Base-by-base conservation (phyloP, 768 basidiomycete genomes). In the Tulasnella sp. region DNA sequence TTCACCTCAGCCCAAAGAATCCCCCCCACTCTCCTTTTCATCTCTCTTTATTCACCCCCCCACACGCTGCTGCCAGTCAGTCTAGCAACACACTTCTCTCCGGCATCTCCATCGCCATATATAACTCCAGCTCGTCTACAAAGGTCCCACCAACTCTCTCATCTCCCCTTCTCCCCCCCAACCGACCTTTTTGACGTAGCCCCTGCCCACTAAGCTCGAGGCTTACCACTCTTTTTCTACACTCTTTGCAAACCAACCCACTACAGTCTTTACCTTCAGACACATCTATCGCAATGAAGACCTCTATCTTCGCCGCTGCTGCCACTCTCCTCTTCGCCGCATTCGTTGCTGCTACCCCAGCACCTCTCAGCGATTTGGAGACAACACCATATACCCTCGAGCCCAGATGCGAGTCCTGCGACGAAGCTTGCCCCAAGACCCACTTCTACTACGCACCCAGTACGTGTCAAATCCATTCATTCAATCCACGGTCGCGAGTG, bases 401-500 rank as follows among this genome's bases (percentile, higher is more conserved):
- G 42, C 36, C 34, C 5, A 36, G 37, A 45, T 72, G 69, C 37
- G 0, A 39, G 12, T 12, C 37, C 14, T 38, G 40, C 69, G 14
- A 42, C 14, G 37, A 34, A 0, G 37, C 49, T 17, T 74, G 73
- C 52, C 54, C 73, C 29, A 25, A 34, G 45, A 37, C 45, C 34
- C 42, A 74, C 42, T 74, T 74, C 73, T 74, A 54, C 52, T 74
- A 67, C 38, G 31, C 29, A 49, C 45, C 42, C 29, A 54, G 73
- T 74, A 74, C 58, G 73, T 58, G 42, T 34, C 22, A 7, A n/a
- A 49, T 49, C 49, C 42, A 45, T 45, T 45, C 42, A 45, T 45
- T 45, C 42, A 45, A n/a, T 17, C 42, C 42, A 6, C 15, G 42
- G 42, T 17, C 7, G 42, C 15, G 1, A 19, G 15, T 11, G 3